Base-by-base conservation (phyloP, 495 filamentous ascomycete species). In the Tuber melanosporum region DNA sequence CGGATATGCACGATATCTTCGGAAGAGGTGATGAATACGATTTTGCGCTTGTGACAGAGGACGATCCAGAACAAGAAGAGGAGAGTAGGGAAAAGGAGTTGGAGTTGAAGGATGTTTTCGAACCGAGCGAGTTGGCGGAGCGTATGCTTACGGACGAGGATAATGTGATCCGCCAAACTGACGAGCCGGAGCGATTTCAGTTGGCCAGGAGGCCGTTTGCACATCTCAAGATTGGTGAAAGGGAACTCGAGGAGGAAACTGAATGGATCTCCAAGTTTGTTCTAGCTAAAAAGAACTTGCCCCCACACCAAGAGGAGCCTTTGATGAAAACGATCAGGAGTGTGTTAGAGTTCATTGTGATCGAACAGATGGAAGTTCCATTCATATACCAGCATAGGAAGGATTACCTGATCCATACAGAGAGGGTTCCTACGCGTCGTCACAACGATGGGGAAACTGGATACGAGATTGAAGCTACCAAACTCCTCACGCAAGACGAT, bases 311-410 rank as follows among this genome's bases (percentile, higher is more conserved):
- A 70, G 89, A 90, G 36, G 89, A 91, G 62, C 93, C 93, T 0
- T 97, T 99, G 84, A 91, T 92, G 81, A 91, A 92, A 78, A 91
- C 96, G 2, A 91, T 98, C 71, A 90, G 90, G 74, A 96, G 96
- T 84, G 93, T 98, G n/a, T 87, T 99, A 75, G 93, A 97, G 80
- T 97, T 98, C 79, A 91, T 99, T 82, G 91, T 95, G 62, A 89
- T 93, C 10, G 94, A 98, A 77, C 92, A 96, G 74, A 93, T 92
- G 83, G 95, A 99, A 82, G 94, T 98, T 6, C 95, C 95, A 0
- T 99, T 95, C 83, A 94, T 99, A 78, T 98, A 97, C 85, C 96
- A 98, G 82, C 95, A 99, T 80, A 93, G 96, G 52, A 94, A 97
- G 84, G 95, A 99, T 83, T 98, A 98, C 84, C 90, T 99, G 77